Percentiles rank a stretch among this genome's conserved stretches.
Conservation (phyloP, 164 flowering plant genomes). For the Umbilicus rupestris region DNA sequence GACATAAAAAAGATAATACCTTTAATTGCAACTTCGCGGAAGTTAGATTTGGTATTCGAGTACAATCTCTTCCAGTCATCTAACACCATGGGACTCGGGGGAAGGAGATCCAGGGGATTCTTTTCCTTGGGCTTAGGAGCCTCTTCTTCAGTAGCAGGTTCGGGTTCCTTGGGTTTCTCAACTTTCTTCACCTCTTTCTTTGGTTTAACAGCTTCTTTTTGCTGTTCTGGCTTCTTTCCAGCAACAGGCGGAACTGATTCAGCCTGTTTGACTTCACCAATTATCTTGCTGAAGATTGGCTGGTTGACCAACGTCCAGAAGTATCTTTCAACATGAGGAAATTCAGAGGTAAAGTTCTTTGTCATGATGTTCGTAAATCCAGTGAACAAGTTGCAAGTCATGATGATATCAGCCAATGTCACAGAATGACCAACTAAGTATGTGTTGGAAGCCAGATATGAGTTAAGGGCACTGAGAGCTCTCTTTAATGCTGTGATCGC, state of each 20-base stretch:
- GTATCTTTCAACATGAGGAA: slow-evolving; percentile 92
- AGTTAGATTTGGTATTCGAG: slow-evolving; percentile 54
- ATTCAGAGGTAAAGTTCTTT: slow-evolving; percentile 76
- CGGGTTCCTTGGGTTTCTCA: slow-evolving; percentile 31
- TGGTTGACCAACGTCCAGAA: slow-evolving; percentile 96
- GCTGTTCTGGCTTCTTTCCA: slow-evolving; percentile 31
- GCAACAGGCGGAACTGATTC: slow-evolving; percentile 55
- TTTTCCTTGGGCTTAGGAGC: slow-evolving; percentile 92
- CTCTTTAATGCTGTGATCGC: slow-evolving; percentile 65
- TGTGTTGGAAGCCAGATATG: slow-evolving; percentile 67
- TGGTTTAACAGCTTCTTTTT: slow-evolving; percentile 50
- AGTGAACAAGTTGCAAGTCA: slow-evolving; percentile 48
- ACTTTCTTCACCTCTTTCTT: slow-evolving; percentile 19
- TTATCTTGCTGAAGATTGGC: slow-evolving; percentile 56
- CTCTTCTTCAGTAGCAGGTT: slow-evolving; percentile 52
- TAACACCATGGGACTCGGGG: slow-evolving; percentile 36
- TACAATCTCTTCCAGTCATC: slow-evolving; percentile 80
- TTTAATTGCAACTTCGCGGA: slow-evolving; percentile 94
- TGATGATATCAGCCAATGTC: slow-evolving; percentile 46
- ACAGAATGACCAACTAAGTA: slow-evolving; percentile 39
- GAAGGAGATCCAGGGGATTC: slow-evolving; percentile 77
- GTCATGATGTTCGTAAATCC: slow-evolving; percentile 50
- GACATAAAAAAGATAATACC: slow-evolving; percentile 27
- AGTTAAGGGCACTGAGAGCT: slow-evolving; percentile 57
- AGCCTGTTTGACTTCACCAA: slow-evolving; percentile 80